Evolutionary conservation across 169 alveolate species (phyloP).

Genomic region (Ichthyophthirius multifiliis): DNA sequence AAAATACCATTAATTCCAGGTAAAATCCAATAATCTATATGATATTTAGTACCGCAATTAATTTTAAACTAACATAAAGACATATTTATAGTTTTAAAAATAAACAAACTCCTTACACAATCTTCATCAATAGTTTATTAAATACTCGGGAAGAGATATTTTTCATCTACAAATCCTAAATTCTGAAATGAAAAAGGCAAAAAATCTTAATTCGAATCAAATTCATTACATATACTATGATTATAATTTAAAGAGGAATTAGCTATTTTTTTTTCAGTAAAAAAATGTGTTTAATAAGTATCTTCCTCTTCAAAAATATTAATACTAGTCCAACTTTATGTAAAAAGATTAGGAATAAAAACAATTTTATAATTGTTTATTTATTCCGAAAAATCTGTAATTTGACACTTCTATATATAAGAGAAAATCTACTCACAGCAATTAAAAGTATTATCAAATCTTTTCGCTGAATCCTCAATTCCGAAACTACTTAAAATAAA

Average conservation of each 20-base stretch:
- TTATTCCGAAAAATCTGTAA: neutral
- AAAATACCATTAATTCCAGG: neutral
- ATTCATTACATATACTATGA: neutral
- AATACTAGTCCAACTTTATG: neutral
- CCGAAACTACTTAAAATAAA: neutral
- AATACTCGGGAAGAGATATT: neutral
- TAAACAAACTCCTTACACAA: neutral
- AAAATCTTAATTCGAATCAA: neutral
- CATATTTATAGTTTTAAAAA: neutral
- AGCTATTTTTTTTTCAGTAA: neutral
- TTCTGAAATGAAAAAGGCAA: neutral
- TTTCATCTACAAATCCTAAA: neutral
- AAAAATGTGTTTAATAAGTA: neutral
- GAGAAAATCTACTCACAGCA: neutral
- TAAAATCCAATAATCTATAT: conserved; percentile 4
- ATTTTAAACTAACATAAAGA: neutral
- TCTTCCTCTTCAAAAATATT: neutral
- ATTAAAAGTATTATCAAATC: neutral
- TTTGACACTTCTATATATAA: neutral
- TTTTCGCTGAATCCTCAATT: neutral
- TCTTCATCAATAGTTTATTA: neutral
- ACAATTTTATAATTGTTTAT: neutral
- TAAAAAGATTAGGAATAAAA: neutral
- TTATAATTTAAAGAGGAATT: neutral
- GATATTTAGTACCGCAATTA: neutral